phyloP scores from a whole-genome alignment of 805 yeast genomes.

The Hanseniaspora guilliermondii region DNA sequence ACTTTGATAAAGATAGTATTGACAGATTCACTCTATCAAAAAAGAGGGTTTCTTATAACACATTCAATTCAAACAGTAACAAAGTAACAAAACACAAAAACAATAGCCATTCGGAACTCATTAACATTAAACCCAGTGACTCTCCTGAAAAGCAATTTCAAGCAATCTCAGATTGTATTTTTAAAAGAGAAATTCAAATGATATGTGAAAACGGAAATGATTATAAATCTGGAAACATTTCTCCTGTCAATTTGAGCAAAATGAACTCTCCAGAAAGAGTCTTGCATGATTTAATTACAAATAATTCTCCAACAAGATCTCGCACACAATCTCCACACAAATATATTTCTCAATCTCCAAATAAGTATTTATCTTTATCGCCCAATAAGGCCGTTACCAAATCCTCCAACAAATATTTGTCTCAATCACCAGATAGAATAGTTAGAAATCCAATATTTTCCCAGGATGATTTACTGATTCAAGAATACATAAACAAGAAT shows the following conservation, averaged over 20 bases:
- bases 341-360: neutral
- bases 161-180: conserved; percentile 4
- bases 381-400: neutral
- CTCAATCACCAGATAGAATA: neutral
- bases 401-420: neutral
- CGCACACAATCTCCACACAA: neutral
- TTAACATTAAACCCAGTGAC: conserved; percentile 4
- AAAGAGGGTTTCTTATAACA: neutral
- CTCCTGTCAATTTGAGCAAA: neutral
- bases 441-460: neutral
- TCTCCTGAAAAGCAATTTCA: conserved; percentile 12
- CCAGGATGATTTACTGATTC: neutral
- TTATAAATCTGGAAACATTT: neutral
- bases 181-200: conserved; percentile 6
- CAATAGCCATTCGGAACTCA: neutral
- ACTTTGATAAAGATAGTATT: neutral
- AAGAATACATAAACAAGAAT: neutral
- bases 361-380: neutral
- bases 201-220: conserved; percentile 4
- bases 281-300: neutral
- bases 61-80: neutral
- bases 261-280: conserved; percentile 9
- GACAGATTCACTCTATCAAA: conserved; percentile 8
- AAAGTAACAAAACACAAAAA: neutral
- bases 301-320: conserved; percentile 1